Percentiles rank a stretch among this genome's conserved stretches.
These are phyloP conservation scores for Abortiporus biennis DNA, from an alignment of 1,284 basidiomycete species.

Conservation along the genomic window DNA sequence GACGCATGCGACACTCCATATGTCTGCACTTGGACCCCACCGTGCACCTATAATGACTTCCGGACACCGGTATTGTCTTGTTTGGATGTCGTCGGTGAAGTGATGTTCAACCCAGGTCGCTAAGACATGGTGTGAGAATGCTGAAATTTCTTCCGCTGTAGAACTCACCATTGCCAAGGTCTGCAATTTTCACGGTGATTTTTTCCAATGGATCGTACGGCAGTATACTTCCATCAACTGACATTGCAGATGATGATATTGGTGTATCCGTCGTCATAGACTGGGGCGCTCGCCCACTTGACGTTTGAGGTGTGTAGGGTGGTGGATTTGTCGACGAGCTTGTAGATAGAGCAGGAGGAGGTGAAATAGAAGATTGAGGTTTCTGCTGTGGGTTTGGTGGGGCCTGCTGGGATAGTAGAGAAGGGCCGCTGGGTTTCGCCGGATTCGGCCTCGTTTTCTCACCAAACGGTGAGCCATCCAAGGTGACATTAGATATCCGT, in stretches of 20 bases:
- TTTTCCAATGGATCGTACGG: conserved; percentile 46
- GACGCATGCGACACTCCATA: conserved; percentile 94
- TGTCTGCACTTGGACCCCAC: conserved; percentile 91
- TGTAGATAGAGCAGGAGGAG: conserved; percentile 7
- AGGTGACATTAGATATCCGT: conserved; percentile 60
- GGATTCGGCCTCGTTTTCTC: conserved; percentile 40
- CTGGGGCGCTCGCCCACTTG: conserved; percentile 12
- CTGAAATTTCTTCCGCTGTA: neutral
- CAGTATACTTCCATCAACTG: conserved; percentile 26
- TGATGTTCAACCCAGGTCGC: conserved; percentile 88
- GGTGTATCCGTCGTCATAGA: conserved; percentile 16
- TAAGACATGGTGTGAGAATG: conserved; percentile 26
- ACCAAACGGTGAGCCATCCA: conserved; percentile 47
- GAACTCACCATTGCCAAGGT: conserved; percentile 82
- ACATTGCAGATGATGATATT: conserved; percentile 34
- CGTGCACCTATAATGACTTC: conserved; percentile 93
- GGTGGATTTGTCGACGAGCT: conserved; percentile 11
- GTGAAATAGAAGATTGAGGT: too few species aligned
- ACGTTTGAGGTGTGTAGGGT: conserved; percentile 17
- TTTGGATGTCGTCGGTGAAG: conserved; percentile 47
- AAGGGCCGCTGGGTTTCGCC: conserved; percentile 53
- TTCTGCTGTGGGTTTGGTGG: too few species aligned
- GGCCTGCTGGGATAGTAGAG: conserved; percentile 78
- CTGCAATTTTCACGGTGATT: conserved; percentile 98
- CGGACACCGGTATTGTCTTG: conserved; percentile 46